Evolutionary conservation across 176 grass and related monocot genomes (phyloP).

Genomic region (Carex cristatella): DNA sequence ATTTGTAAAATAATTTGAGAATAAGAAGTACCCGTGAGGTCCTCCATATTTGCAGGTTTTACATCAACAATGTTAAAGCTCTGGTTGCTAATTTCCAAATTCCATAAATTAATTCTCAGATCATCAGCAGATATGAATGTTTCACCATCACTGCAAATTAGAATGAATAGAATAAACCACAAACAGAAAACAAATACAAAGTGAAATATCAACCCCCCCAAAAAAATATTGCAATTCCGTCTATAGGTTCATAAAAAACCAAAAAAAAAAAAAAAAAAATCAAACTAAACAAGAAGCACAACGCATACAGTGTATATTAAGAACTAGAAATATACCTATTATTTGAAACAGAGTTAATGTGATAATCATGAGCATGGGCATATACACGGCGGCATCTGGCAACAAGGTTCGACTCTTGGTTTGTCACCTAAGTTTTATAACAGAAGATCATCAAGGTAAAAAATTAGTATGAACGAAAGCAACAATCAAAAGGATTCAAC

Average conservation of each 20-base stretch:
- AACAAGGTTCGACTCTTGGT: slow-evolving; percentile 67
- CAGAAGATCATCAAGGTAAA: slow-evolving; percentile 9
- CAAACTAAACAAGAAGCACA: neutral
- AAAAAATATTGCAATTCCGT: neutral
- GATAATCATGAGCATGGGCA: slow-evolving; percentile 91
- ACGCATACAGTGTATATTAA: neutral
- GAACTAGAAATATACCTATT: slow-evolving; percentile 47
- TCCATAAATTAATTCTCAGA: slow-evolving; percentile 92
- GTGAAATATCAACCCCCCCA: neutral
- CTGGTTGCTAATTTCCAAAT: slow-evolving; percentile 92
- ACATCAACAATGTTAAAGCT: slow-evolving; percentile 98
- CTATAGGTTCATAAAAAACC: neutral
- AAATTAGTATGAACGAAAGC: neutral
- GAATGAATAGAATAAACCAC: slow-evolving; percentile 22
- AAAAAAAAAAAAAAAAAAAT: slow-evolving; percentile 12
- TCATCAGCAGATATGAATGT: slow-evolving; percentile 98
- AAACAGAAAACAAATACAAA: neutral
- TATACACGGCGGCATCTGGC: slow-evolving; percentile 80
- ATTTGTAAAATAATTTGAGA: neutral
- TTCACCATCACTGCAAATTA: slow-evolving; percentile 69
- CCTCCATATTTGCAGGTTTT: slow-evolving; percentile 97
- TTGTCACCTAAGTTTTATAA: slow-evolving; percentile 45
- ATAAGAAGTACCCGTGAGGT: slow-evolving; percentile 46
- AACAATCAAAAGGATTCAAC: slow-evolving; percentile 3
- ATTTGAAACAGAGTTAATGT: slow-evolving; percentile 92